Evolutionary conservation across 768 basidiomycete genomes (phyloP), one percentile per base, ranked within the genome.

Genomic region (Tylopilus intermedius): DNA sequence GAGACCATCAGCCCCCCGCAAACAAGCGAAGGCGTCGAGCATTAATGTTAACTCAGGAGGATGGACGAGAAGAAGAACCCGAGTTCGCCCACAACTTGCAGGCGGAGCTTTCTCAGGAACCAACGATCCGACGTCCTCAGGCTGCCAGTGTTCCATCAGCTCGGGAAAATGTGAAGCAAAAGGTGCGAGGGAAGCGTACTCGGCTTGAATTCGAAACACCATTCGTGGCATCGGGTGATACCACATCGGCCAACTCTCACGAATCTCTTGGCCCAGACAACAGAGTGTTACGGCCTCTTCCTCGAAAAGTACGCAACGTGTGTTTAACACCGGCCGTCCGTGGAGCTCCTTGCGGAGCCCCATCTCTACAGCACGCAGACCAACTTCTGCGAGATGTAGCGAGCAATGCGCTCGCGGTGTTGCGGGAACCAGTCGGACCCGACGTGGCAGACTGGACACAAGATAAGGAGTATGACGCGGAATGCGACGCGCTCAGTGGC

Each of bases 361-460:
- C 42, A 14, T 55, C 65, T 45, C 41, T 59, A n/a, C 48, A 58
- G 41, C 29, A 59, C 40, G 49, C 18, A 9, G 61, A 62, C 15
- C 66, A 58, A 24, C 46, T 59, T 14, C 26, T 66, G 21, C 58
- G 44, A 29, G 63, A 66, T 45, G 38, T 15, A 32, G 58, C 54
- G 21, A 58, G 49, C 40, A 57, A 63, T 42, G 63, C 54, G 8
- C 38, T 58, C 4, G 47, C 40, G 9, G 3, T 47, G 11, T 24
- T 53, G 13, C 49, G 1, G 15, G 62, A 65, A 38, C 53, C 24
- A 33, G 33, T 27, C 5, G 40, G 11, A 13, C 13, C 45, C 8
- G 55, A 58, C 6, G 2, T 62, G 21, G 50, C 48, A 44, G 60
- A 68, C 30, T 68, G 67, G 67, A 68, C 56, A 45, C 55, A 57